Evolutionary conservation across 2,329 filamentous ascomycete genomes (phyloP).

Genomic region (Clonostachys byssicola): DNA sequence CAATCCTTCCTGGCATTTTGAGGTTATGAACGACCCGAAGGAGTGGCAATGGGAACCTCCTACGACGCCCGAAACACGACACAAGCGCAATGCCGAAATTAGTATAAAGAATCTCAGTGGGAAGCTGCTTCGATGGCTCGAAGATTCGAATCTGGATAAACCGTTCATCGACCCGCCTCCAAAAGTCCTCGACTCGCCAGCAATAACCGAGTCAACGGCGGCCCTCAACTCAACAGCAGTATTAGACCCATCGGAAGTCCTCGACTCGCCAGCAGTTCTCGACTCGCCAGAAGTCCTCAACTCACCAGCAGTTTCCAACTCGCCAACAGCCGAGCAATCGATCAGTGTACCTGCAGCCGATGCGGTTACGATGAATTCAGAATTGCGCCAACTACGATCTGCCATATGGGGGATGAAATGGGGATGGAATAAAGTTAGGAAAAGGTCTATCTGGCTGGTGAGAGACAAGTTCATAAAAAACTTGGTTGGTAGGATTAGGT

Average conservation of each 20-base stretch:
- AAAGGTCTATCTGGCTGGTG: no score
- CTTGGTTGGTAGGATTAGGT: no score
- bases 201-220: not conserved
- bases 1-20: slow-evolving; percentile 40
- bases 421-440: no score
- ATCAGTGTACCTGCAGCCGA: no score
- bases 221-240: not conserved
- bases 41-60: slow-evolving; percentile 51
- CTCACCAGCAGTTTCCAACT: no score
- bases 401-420: no score
- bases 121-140: slow-evolving; percentile 20
- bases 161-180: slow-evolving; percentile 8
- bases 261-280: no score
- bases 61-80: slow-evolving; percentile 18
- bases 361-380: no score
- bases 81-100: slow-evolving; percentile 11
- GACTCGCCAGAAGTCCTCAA: not conserved
- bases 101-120: slow-evolving; percentile 12
- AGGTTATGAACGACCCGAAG: slow-evolving; percentile 35
- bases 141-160: slow-evolving; percentile 12
- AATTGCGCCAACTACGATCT: no score
- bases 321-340: no score
- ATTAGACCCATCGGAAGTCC: no score
- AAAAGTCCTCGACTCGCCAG: not conserved
- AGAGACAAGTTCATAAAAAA: no score